A percentile compares a stretch with the other conserved stretches of the same genome.
Conservation (phyloP, 371 early-diverging fungal species). For the Mucor indicus region DNA sequence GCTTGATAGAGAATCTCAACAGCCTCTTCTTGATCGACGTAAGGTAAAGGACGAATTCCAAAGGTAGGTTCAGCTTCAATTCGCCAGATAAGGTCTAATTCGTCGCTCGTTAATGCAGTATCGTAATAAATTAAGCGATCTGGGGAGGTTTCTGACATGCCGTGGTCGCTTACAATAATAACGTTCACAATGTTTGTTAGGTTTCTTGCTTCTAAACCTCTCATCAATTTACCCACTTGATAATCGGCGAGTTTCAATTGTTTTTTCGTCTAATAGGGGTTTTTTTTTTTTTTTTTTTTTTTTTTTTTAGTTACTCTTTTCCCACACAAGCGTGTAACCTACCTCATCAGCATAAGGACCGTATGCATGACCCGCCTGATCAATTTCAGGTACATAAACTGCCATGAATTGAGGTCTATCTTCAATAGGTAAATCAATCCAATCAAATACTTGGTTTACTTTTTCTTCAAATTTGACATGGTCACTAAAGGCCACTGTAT, state of each 20-base stretch:
- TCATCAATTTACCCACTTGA: conserved; percentile 61
- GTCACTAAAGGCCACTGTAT: conserved; percentile 56
- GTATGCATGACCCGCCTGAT: conserved; percentile 75
- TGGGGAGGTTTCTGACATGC: conserved; percentile 72
- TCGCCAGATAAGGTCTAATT: conserved; percentile 26
- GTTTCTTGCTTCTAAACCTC: conserved; percentile 55
- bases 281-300: not conserved
- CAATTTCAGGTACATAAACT: conserved; percentile 81
- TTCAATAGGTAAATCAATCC: conserved; percentile 75
- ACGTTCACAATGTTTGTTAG: conserved; percentile 76
- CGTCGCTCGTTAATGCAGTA: conserved; percentile 46
- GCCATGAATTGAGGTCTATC: conserved; percentile 77
- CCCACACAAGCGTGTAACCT: not conserved
- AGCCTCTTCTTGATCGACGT: conserved; percentile 13
- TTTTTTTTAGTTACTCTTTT: not conserved
- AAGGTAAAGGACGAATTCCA: conserved; percentile 43
- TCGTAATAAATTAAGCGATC: conserved; percentile 70
- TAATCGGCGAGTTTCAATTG: conserved; percentile 56
- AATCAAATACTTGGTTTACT: conserved; percentile 62
- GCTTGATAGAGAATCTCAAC: conserved; percentile 34
- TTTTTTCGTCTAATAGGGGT: conserved; percentile 25
- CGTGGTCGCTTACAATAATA: conserved; percentile 91
- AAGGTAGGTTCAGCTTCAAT: conserved; percentile 32
- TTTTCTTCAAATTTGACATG: conserved; percentile 55
- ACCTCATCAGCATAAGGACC: conserved; percentile 75